phyloP scores from a whole-genome alignment of 352 stramenopile species.

The Phytophthora niederhauseri region DNA sequence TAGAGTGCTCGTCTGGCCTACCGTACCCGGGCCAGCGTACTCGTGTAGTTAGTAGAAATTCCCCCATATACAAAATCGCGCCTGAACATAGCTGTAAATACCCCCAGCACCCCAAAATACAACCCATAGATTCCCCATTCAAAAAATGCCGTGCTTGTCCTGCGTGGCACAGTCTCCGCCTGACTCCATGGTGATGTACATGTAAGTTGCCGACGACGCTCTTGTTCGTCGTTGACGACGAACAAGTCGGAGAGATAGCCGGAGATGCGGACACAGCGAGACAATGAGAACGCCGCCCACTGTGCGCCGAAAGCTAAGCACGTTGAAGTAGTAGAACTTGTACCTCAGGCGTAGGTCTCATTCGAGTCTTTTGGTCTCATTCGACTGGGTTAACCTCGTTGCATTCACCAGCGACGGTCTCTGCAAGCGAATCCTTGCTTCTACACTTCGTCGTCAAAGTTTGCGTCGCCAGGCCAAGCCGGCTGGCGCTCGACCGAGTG shows the following conservation, averaged over 20 bases:
- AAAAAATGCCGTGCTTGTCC: not conserved
- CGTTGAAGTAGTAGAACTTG: constrained; percentile 5
- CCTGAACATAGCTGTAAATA: constrained; percentile 40
- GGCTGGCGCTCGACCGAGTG: not conserved
- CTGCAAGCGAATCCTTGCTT: not conserved
- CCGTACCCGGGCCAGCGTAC: not conserved
- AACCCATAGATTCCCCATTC: constrained; percentile 17
- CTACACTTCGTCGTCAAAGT: not conserved
- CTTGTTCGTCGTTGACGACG: not conserved
- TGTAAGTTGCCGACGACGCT: not conserved
- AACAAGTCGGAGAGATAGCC: constrained; percentile 7
- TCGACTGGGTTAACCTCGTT: not conserved
- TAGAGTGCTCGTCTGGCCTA: constrained; percentile 15
- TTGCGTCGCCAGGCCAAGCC: constrained; percentile 25
- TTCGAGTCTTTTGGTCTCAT: not conserved
- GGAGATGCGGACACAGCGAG: constrained; percentile 3
- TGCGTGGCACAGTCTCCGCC: not conserved
- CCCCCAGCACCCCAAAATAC: constrained; percentile 19
- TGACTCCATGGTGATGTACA: not conserved
- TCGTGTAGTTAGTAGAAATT: constrained; percentile 34
- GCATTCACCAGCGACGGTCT: not conserved
- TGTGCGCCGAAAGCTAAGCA: constrained; percentile 2
- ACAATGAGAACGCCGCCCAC: constrained; percentile 8
- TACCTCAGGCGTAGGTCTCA: too few species aligned
- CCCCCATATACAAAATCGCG: constrained; percentile 12